Evolutionary conservation across 805 yeast species (phyloP).

Genomic region (Wickerhamiella siamensis): DNA sequence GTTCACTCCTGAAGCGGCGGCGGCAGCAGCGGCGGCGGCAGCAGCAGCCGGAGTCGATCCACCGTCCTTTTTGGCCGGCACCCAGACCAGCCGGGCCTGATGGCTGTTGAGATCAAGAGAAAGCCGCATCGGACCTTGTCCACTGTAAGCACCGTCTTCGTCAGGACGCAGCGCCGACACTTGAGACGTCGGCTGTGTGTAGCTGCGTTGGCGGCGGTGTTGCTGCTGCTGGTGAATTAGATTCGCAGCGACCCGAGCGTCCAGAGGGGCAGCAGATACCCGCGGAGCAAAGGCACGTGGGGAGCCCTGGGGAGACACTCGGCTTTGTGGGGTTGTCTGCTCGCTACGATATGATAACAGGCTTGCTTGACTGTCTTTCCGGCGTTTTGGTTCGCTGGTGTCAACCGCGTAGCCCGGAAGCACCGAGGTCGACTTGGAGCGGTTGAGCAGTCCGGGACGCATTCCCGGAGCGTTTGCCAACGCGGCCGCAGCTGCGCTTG

Average conservation of each 20-base stretch:
- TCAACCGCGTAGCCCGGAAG: not conserved
- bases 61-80: conserved; percentile 7
- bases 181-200: conserved; percentile 10
- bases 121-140: conserved; percentile 14
- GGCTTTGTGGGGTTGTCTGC: not conserved
- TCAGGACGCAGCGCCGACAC: not conserved
- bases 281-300: not conserved
- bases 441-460: not conserved
- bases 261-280: not conserved
- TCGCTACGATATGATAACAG: not conserved
- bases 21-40: conserved; percentile 2
- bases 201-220: conserved; percentile 8
- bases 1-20: not conserved
- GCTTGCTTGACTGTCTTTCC: not conserved
- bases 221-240: not conserved
- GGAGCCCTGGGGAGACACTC: conserved; percentile 1
- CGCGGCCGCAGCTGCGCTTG: not conserved
- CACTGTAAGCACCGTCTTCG: not conserved
- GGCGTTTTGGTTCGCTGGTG: not conserved
- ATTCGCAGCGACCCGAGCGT: not conserved
- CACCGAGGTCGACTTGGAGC: conserved; percentile 1
- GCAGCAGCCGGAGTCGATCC: conserved; percentile 1
- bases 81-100: conserved; percentile 14
- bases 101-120: conserved; percentile 14
- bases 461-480: not conserved